Percentiles rank a stretch among this genome's conserved stretches.
Evolutionary conservation across 495 filamentous ascomycete species (phyloP).

Genomic region (Trichocladium uniseriatum): DNA sequence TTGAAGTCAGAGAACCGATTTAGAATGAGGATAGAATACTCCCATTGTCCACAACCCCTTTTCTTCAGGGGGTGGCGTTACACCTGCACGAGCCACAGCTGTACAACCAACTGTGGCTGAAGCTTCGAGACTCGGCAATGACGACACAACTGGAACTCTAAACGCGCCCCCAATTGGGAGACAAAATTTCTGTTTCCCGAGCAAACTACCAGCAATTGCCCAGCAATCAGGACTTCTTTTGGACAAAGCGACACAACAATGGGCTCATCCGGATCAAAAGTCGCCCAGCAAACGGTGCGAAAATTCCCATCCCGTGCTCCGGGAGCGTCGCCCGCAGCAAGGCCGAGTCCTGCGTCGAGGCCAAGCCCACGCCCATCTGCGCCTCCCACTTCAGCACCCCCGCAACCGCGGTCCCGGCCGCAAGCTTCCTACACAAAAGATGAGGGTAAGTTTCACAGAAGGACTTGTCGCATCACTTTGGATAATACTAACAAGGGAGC

Average conservation of each 20-base stretch:
- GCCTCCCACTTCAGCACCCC: slow-evolving; percentile 7
- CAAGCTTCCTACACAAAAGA: slow-evolving; percentile 28
- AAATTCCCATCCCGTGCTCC: slow-evolving; percentile 35
- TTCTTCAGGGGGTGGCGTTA: not conserved
- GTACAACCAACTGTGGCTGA: not conserved
- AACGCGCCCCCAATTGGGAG: not conserved
- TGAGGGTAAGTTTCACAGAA: slow-evolving; percentile 23
- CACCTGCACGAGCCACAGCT: not conserved
- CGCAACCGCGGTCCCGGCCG: slow-evolving; percentile 13
- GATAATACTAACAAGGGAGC: not conserved
- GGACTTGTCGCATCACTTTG: not conserved
- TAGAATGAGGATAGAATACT: too few relatives aligned
- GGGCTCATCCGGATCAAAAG: slow-evolving; percentile 26
- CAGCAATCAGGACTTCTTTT: not conserved
- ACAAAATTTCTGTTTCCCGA: not conserved
- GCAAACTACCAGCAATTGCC: not conserved
- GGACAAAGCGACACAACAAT: slow-evolving; percentile 11
- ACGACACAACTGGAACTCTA: slow-evolving; percentile 1
- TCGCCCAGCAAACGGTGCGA: slow-evolving; percentile 29
- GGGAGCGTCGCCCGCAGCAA: slow-evolving; percentile 18
- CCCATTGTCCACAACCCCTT: not conserved
- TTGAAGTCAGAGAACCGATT: too few relatives aligned
- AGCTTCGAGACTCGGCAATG: not conserved
- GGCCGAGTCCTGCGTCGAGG: slow-evolving; percentile 4
- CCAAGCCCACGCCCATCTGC: slow-evolving; percentile 10